These are phyloP conservation scores for Penicillium robsamsonii DNA, from an alignment of 495 filamentous ascomycete genomes.

Conservation along the genomic window DNA sequence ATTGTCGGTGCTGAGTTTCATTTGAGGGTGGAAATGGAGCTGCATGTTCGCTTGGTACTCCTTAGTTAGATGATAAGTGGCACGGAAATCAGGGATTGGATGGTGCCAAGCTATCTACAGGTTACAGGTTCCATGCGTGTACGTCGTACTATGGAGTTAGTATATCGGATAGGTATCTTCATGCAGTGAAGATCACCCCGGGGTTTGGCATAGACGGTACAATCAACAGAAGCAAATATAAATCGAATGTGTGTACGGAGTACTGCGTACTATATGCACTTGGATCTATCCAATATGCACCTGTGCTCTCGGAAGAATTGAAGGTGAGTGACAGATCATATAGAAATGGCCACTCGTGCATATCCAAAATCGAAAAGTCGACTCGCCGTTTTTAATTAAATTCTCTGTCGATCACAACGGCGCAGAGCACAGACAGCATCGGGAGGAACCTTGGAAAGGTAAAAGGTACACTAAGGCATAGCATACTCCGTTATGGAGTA, in stretches of 20 bases:
- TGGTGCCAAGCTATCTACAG: not conserved
- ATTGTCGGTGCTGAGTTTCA: not conserved
- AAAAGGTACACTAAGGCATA: not conserved
- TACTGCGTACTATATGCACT: not conserved
- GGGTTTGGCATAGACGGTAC: not conserved
- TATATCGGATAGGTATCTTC: not conserved
- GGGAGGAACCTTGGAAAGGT: not conserved
- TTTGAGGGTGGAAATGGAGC: not conserved
- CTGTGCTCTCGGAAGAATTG: not conserved
- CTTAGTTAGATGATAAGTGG: not conserved
- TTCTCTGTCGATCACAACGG: constrained; percentile 2
- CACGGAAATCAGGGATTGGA: no score
- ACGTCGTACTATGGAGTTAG: not conserved
- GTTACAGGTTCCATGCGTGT: not conserved
- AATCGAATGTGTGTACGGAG: not conserved
- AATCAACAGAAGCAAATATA: not conserved
- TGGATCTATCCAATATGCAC: not conserved
- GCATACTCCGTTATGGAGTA: not conserved
- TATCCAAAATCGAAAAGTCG: not conserved
- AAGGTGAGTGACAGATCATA: constrained; percentile 2
- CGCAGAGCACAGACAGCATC: constrained; percentile 4
- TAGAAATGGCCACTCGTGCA: not conserved
- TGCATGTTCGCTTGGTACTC: not conserved
- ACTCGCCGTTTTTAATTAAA: constrained; percentile 7
- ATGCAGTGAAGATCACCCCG: not conserved